Evolutionary conservation across 345 rosid species (phyloP), one percentile per base, ranked within the genome.

Genomic region (Corymbia maculata): DNA sequence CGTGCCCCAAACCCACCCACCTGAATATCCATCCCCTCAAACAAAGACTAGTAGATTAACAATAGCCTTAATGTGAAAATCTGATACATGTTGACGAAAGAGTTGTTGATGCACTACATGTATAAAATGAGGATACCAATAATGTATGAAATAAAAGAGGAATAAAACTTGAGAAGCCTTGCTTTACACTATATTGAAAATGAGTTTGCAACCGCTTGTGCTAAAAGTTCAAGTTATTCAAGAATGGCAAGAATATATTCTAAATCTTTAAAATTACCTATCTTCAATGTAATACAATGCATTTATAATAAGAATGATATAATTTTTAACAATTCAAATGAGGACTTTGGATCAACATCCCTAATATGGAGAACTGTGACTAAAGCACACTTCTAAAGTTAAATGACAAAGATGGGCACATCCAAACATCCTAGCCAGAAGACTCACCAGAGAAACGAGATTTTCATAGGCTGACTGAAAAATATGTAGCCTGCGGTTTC

Each of bases 401-500:
- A 7, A 36, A 75, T 36, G 49, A 70, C 28, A 0, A 42, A 75
- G 14, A 32, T 53, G 32, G 87, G 45, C 68, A 75, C 68, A 52
- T 86, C 75, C 36, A 84, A 86, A 51, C 84, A 52, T 87, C 45
- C 51, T 55, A 88, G 86, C 49, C 45, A 89, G 82, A 88, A 80
- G 85, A 89, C 98, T 93, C 90, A 98, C 99, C 98, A 97, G 92
- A 90, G 98, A 96, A 88, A 96, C 99, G 85, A 98, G 97, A 87
- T 94, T 93, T 91, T 94, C 97, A 84, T 96, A 98, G 36, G 96
- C 95, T 89, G 97, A 90, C 57, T 89, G 90, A 90, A 97, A 98
- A 92, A 95, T 90, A 90, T 94, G 97, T 91, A 96, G 90, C 91
- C 99, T 93, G 91, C 96, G 93, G 90, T 92, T 96, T 92, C 97